A percentile compares a stretch with the other conserved stretches of the same genome.
phyloP scores from a whole-genome alignment of 2,329 filamentous ascomycete species.

The Sphaerulina vaccinii region DNA sequence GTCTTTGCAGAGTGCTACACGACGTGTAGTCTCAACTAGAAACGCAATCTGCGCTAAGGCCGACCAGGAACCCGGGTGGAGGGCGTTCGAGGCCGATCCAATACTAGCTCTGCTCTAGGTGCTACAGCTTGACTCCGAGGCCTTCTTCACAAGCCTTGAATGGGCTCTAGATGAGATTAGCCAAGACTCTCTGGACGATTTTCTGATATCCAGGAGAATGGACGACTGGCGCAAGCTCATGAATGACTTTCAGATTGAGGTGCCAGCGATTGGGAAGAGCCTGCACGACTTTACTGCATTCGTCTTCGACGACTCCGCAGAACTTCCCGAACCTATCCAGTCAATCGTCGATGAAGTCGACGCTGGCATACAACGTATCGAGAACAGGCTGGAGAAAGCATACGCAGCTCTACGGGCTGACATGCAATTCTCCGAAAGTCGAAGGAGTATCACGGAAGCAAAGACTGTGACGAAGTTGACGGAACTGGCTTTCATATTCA shows the following conservation, averaged over 20 bases:
- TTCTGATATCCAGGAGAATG: constrained; percentile 14
- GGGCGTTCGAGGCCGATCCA: not conserved
- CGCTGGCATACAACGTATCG: not conserved
- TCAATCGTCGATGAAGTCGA: constrained; percentile 8
- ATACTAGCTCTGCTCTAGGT: constrained; percentile 9
- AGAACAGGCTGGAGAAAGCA: constrained; percentile 23
- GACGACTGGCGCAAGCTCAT: constrained; percentile 17
- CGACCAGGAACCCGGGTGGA: not conserved
- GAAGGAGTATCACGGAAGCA: constrained; percentile 34
- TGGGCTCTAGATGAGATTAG: constrained; percentile 16
- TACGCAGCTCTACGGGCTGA: constrained; percentile 40
- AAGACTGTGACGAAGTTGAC: constrained; percentile 36
- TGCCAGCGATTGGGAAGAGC: constrained; percentile 11
- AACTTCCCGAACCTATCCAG: constrained; percentile 8
- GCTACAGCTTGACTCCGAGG: constrained; percentile 2
- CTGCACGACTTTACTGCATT: constrained; percentile 14
- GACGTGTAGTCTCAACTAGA: not conserved
- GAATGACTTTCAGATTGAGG: constrained; percentile 16
- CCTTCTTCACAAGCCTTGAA: constrained; percentile 15
- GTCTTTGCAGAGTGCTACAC: not conserved
- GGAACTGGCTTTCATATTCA: constrained; percentile 38
- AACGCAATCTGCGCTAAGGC: not conserved
- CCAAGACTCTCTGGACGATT: constrained; percentile 21
- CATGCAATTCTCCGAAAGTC: constrained; percentile 34
- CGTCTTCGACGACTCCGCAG: not conserved